Evolutionary conservation across 2,329 filamentous ascomycete genomes (phyloP), one percentile per base, ranked within the genome.

Genomic region (Corniculantispora saksenae): DNA sequence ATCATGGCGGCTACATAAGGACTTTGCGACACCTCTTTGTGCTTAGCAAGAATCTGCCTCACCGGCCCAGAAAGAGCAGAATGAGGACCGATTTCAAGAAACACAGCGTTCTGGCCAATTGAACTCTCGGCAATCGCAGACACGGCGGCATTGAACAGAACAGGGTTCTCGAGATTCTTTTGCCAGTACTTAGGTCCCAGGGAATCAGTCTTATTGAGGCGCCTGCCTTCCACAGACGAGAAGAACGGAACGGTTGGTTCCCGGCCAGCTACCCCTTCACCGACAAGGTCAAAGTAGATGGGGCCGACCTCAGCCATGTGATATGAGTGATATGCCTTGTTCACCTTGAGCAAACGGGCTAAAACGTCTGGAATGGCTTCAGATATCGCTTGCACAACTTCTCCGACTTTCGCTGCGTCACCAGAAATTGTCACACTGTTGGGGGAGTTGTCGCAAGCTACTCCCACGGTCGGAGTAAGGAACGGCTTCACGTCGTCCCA

Each of bases 361-460:
- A 70, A 71, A 6, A 70, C 64, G 1, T 68, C 66, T 17, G 66
- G 66, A 62, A 38, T 67, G 2, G 8, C 61, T 25, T 1, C 65
- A 50, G 15, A 51, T 29, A 51, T 67, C 55, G 51, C 27, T 35
- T 54, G 27, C 43, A 68, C 60, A 1, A 72, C 54, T 1, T 62
- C 54, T 23, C 74, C 69, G n/a, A 80, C 66, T 40, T 70, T 69
- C 1, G 56, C 59, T 1, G 61, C 61, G 40, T 77, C 72, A 0
- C 76, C 77, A 23, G 72, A 73, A 2, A 78, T 63, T 0, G 78
- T 79, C 2, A 77, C 70, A 50, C 69, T 75, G 0, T 47, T 48
- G 0, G 73, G 75, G 10, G 73, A 74, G 61, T 78, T 79, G 45
- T 73, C 64, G 61, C 75, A 78, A 12, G 74, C 78, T 53, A 79